phyloP scores from a whole-genome alignment of 2,329 filamentous ascomycete genomes.

The Gliomastix tumulicola region DNA sequence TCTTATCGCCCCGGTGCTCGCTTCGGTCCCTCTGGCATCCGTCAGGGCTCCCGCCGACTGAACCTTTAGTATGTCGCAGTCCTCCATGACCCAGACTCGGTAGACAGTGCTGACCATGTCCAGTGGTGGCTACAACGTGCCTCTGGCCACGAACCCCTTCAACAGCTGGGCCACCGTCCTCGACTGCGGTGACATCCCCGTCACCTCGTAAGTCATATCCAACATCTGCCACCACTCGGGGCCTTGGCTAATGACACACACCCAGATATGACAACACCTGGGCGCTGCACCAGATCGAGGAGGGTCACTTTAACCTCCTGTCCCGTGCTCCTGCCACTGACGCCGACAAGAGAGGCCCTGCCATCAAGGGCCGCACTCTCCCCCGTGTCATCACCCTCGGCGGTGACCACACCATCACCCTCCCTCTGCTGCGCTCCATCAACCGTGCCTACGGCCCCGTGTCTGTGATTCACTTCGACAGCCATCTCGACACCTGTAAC shows the following conservation, averaged over 20 bases:
- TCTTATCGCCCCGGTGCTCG: slow-evolving; percentile 79
- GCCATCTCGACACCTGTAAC: slow-evolving; percentile 60
- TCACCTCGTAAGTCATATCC: slow-evolving; percentile 60
- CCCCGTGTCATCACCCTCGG: slow-evolving; percentile 75
- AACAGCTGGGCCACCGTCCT: slow-evolving; percentile 72
- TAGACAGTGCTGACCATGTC: too few species aligned
- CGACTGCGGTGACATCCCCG: slow-evolving; percentile 79
- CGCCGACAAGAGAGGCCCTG: slow-evolving; percentile 58
- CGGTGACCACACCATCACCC: slow-evolving; percentile 56
- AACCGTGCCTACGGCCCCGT: slow-evolving; percentile 55
- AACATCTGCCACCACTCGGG: not conserved
- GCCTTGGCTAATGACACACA: slow-evolving; percentile 14
- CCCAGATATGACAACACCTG: slow-evolving; percentile 72
- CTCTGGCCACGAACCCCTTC: slow-evolving; percentile 73
- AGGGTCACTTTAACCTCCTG: slow-evolving; percentile 72
- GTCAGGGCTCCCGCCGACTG: slow-evolving; percentile 77
- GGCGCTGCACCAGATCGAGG: slow-evolving; percentile 77
- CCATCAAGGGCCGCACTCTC: slow-evolving; percentile 67
- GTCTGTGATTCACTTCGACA: slow-evolving; percentile 57
- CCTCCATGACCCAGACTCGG: too few species aligned
- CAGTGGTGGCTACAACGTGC: slow-evolving; percentile 84
- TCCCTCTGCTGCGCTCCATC: slow-evolving; percentile 52
- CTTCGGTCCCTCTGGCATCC: slow-evolving; percentile 78
- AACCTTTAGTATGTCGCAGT: slow-evolving; percentile 69
- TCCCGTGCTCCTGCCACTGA: slow-evolving; percentile 65